Conservation (phyloP, 2,329 filamentous ascomycete species). For the Hymenoscyphus scutula region DNA sequence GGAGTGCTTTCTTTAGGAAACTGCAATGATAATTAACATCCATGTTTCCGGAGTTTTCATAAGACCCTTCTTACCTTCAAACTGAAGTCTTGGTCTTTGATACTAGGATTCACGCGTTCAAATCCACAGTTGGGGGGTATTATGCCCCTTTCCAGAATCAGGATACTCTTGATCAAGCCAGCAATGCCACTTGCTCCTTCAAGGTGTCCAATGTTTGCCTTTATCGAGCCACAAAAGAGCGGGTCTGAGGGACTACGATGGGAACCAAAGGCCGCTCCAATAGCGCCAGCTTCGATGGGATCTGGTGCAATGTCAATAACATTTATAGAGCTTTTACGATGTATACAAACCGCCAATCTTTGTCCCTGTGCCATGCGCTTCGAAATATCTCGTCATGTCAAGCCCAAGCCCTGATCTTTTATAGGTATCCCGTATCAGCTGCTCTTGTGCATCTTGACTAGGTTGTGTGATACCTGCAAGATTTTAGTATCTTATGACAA, state of each 20-base stretch:
- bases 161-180: conserved; percentile 39
- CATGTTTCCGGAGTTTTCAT: too few species aligned
- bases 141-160: conserved; percentile 42
- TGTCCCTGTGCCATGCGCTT: conserved; percentile 27
- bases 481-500: neutral
- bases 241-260: conserved; percentile 2
- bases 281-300: conserved; percentile 14
- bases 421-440: conserved; percentile 18
- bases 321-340: neutral
- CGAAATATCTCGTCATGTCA: conserved; percentile 13
- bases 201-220: conserved; percentile 38
- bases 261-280: neutral
- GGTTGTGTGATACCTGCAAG: conserved; percentile 42
- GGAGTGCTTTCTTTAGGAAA: conserved; percentile 11
- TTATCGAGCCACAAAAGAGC: conserved; percentile 29
- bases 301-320: neutral
- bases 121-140: conserved; percentile 43
- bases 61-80: conserved; percentile 30
- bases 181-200: conserved; percentile 39
- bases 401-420: conserved; percentile 11
- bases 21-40: neutral
- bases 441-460: conserved; percentile 43
- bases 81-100: conserved; percentile 27
- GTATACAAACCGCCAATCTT: conserved; percentile 16
- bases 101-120: conserved; percentile 36